Evolutionary conservation across 2,329 filamentous ascomycete species (phyloP), one percentile per base, ranked within the genome.

Genomic region (Pseudogymnoascus sp.): DNA sequence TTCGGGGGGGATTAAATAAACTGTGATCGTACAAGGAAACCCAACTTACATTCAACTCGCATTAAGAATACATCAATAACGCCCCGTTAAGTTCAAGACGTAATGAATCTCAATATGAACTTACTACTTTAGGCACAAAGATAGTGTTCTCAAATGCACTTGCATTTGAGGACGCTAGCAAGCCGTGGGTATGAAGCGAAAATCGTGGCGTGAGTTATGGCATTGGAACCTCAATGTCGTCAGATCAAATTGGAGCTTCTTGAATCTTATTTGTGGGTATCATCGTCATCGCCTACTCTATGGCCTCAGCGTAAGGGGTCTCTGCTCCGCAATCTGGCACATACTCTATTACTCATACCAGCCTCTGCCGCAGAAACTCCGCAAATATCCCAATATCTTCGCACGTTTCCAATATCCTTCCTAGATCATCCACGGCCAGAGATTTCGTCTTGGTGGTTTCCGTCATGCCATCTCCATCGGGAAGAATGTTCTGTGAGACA

Each of bases 351-450:
- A 33, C 16, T 65, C 64, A 65, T 33, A 59, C 68, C 61, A 74
- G 66, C 63, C 70, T 67, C 65, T 64, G 64, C 61, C 62, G 66
- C 45, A 82, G 65, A 78, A 80, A 83, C 71, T 83, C 80, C 7
- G 75, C 73, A 79, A 80, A 83, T 25, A 82, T 72, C 0, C 79
- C 78, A 43, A 83, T 64, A 71, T 83, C 78, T 37, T 77, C 80
- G 63, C 72, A 75, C 3, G 79, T 66, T 60, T 81, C 79, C 63
- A 83, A 63, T 61, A 77, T 80, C 62, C 68, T 74, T 1, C 71
- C 77, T 62, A 82, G 45, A 66, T 74, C 73, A 65, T 71, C 74
- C 5, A 69, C 63, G 1, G 62, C 67, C 18, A 72, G 59, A 11
- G 28, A 23, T 16, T 63, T 69, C 5, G 61, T 65, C 59, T 45